Conservation (phyloP, 257 asterid genomes). For the Solanum virginianum region DNA sequence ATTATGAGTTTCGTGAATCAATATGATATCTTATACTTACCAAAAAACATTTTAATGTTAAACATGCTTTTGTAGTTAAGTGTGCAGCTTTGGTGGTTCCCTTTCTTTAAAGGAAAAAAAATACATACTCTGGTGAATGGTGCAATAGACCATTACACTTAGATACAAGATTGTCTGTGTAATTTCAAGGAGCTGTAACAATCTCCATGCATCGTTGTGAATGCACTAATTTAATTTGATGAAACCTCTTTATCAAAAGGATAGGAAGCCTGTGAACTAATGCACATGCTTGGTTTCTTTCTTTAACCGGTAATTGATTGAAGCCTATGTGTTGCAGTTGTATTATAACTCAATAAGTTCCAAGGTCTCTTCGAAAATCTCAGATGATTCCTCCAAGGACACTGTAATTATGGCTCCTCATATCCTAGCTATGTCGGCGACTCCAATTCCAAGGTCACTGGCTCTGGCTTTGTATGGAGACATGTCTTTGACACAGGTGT, state of each 20-base stretch:
- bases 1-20: neutral
- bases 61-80: neutral
- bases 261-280: neutral
- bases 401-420: constrained; percentile 74
- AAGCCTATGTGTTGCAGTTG: constrained; percentile 44
- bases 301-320: neutral
- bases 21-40: neutral
- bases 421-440: constrained; percentile 94
- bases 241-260: neutral
- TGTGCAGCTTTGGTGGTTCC: neutral
- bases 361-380: constrained; percentile 27
- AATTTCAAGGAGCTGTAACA: neutral
- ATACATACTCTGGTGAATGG: neutral
- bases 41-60: neutral
- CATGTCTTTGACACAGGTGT: constrained; percentile 93
- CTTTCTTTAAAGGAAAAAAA: too few species aligned
- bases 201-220: neutral
- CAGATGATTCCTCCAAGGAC: constrained; percentile 28
- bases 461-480: constrained; percentile 95
- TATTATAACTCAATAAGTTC: constrained; percentile 47
- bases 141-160: neutral
- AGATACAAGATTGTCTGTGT: neutral
- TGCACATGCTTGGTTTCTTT: neutral
- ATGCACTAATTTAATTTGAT: neutral
- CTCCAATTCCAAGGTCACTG: constrained; percentile 95